Base-by-base conservation (phyloP, 106 monocot genomes). In the Agapanthus africanus region DNA sequence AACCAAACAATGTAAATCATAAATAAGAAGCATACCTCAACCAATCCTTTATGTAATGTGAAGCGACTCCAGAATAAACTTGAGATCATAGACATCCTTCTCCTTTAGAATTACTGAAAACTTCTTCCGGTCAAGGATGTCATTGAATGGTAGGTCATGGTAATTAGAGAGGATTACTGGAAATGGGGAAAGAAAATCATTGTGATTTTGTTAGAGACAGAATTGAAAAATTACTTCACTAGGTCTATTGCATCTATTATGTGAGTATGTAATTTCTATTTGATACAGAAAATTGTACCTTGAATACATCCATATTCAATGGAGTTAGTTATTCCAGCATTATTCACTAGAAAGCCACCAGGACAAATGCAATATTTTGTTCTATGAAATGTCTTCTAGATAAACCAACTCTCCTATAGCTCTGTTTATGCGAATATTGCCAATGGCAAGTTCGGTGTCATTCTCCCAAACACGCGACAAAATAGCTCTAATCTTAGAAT, bases 301-400 rank as follows among this genome's bases (percentile, higher is more conserved):
- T 89, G 97, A 70, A 97, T 67, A 74, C 97, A 92, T 67, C 81
- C 89, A 79, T 97, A 97, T 62, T 97, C 92, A 83, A 92, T 97
- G 49, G 97, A 92, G 64, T 97, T 92, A 34, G 84, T 63, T 76
- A 97, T 87, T 15, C 97, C 80, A 44, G 97, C 97, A 75, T 92
- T 97, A 59, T 97, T 97, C 27, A 97, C 97, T 67, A 92, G 97
- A 31, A 92, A 97, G 18, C 97, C 97, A 82, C 92, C 97, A 67
- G 97, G 97, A 71, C 97, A 97, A 51, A 97, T 87, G 85, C 97
- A 97, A 57, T 86, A 97, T 67, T 97, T 92, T 19, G 86, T 92
- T 46, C 73, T 84, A 67, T 92, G 92, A 68, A 97, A 97, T 22
- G 40, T 74, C 68, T 87, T 97, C 46, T 97, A 92, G n/a, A 70